Conservation (phyloP, 345 rosid genomes). For the Dipteronia sinensis region DNA sequence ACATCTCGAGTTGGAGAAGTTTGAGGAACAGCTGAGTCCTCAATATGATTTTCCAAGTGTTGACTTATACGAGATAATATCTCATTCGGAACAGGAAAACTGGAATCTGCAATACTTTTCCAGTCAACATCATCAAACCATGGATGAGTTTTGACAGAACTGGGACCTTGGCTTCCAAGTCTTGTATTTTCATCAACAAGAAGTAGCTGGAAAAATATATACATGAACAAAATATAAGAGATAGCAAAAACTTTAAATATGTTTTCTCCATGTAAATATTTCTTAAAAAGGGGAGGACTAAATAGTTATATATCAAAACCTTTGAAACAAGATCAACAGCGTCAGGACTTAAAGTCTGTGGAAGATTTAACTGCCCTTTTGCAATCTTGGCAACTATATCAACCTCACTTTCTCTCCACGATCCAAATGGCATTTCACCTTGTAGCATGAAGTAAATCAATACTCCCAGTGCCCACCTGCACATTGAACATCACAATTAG, state of each 20-base stretch:
- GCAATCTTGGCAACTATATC: conserved; percentile 78
- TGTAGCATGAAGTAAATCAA: conserved; percentile 75
- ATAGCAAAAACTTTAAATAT: no score
- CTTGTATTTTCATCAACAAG: conserved; percentile 70
- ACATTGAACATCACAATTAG: conserved; percentile 11
- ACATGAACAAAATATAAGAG: background rate
- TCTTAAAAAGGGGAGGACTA: background rate
- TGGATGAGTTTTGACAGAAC: conserved; percentile 63
- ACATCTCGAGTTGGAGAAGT: conserved; percentile 43
- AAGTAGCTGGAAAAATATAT: conserved; percentile 54
- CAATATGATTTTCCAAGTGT: conserved; percentile 43
- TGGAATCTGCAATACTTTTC: conserved; percentile 51
- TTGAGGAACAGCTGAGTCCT: conserved; percentile 34
- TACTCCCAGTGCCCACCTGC: conserved; percentile 94
- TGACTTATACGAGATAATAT: conserved; percentile 56
- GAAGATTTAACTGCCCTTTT: conserved; percentile 68
- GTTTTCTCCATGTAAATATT: background rate
- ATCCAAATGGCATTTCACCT: conserved; percentile 86
- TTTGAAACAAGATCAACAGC: conserved; percentile 75
- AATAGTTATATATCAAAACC: conserved; percentile 40
- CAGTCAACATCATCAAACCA: conserved; percentile 75
- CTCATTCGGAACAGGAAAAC: conserved; percentile 60
- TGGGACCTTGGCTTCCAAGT: conserved; percentile 67
- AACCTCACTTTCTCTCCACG: conserved; percentile 82
- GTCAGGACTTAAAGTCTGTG: conserved; percentile 54